A percentile compares a stretch with the other conserved stretches of the same genome.
Conservation (phyloP, 768 basidiomycete genomes). For the Galerina sulciceps region DNA sequence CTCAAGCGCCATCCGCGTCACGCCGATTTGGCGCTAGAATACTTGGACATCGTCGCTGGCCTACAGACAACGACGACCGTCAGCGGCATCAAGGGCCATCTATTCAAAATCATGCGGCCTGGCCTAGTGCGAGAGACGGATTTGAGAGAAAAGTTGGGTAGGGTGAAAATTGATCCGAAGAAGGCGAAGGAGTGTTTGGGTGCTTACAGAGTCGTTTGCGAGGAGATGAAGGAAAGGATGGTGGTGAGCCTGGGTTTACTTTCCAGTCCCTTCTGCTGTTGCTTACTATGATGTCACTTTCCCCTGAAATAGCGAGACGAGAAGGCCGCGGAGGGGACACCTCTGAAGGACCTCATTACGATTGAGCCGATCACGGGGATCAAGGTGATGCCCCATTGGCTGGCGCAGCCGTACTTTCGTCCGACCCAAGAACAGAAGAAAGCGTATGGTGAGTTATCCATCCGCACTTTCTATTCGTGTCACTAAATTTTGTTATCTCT, state of each 20-base stretch:
- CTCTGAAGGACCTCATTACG: conserved; percentile 32
- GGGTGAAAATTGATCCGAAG: conserved; percentile 30
- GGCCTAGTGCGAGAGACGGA: conserved; percentile 69
- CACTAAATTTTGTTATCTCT: no score
- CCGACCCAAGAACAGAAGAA: conserved; percentile 34
- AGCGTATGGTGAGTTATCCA: conserved; percentile 18
- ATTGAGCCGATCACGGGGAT: conserved; percentile 40
- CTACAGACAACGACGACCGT: conserved; percentile 72
- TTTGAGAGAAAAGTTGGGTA: conserved; percentile 73
- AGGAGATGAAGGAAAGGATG: conserved; percentile 31
- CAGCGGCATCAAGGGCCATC: conserved; percentile 87
- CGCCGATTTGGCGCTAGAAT: conserved; percentile 79
- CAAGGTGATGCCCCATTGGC: conserved; percentile 45
- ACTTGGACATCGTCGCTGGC: conserved; percentile 75
- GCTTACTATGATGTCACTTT: neutral
- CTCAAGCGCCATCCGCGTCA: conserved; percentile 57
- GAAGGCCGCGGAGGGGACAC: conserved; percentile 31
- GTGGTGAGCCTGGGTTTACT: conserved; percentile 20
- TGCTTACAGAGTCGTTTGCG: conserved; percentile 35
- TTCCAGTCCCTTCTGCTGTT: neutral
- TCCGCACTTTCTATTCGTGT: neutral
- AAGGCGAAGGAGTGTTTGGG: conserved; percentile 33
- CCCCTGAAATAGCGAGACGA: conserved; percentile 49
- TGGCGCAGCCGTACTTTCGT: conserved; percentile 71
- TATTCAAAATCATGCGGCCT: conserved; percentile 91